phyloP scores from a whole-genome alignment of 1,139 yeast species.

The Meyerozyma elateridarum region DNA sequence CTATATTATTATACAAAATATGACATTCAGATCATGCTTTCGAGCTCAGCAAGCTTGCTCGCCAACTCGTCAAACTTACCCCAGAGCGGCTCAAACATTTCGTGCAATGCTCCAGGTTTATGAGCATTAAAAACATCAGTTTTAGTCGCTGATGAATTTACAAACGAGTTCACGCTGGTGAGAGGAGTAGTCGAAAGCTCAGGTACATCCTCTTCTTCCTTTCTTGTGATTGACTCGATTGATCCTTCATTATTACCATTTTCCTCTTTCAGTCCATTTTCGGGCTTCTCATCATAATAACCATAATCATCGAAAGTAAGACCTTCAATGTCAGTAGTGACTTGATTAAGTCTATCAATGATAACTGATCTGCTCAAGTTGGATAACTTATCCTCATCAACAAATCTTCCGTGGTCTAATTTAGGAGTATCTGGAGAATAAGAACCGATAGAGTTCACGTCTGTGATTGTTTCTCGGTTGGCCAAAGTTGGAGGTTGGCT shows the following conservation, averaged over 20 bases:
- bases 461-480: constrained; percentile 2
- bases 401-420: constrained; percentile 7
- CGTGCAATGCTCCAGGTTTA: constrained; percentile 34
- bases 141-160: constrained; percentile 4
- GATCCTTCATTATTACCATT: constrained; percentile 8
- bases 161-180: constrained; percentile 35
- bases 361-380: constrained; percentile 33
- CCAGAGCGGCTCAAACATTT: constrained; percentile 46
- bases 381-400: constrained; percentile 11
- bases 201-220: constrained; percentile 11
- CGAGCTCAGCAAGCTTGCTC: constrained; percentile 41
- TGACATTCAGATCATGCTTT: constrained; percentile 18
- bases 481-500: constrained; percentile 1
- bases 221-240: constrained; percentile 6
- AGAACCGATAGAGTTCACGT: constrained; percentile 28
- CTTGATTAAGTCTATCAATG: constrained; percentile 36
- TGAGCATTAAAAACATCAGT: constrained; percentile 15
- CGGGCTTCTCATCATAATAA: constrained; percentile 14
- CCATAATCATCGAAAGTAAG: constrained; percentile 20
- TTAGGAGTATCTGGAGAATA: constrained; percentile 35
- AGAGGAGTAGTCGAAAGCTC: constrained; percentile 27
- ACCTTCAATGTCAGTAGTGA: constrained; percentile 38
- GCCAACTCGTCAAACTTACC: constrained; percentile 45
- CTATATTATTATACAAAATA: too few species aligned
- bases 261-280: constrained; percentile 12